phyloP scores from a whole-genome alignment of 106 monocot species.

The Cymbidium sinense region DNA sequence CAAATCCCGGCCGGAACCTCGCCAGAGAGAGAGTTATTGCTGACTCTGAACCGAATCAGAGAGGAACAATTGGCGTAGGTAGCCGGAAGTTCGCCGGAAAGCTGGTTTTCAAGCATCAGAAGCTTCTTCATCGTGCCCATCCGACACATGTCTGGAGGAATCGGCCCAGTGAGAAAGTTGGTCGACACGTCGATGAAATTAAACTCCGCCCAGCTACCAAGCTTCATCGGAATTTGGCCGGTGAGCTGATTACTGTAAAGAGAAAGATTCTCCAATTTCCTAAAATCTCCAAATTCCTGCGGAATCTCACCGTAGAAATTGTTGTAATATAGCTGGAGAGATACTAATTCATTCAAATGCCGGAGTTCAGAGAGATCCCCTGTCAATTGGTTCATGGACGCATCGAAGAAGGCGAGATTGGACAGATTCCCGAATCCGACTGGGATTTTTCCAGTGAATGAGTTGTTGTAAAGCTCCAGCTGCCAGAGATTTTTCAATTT shows the following conservation, averaged over 20 bases:
- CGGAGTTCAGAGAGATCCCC: slow-evolving; percentile 67
- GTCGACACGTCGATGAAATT: slow-evolving; percentile 83
- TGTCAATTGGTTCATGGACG: slow-evolving; percentile 38
- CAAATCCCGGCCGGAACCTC: slow-evolving; percentile 53
- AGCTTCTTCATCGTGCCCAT: slow-evolving; percentile 63
- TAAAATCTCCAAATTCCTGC: slow-evolving; percentile 66
- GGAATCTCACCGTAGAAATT: slow-evolving; percentile 72
- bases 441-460: slow-evolving; percentile 52
- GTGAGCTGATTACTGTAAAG: slow-evolving; percentile 53
- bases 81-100: slow-evolving; percentile 72
- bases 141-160: slow-evolving; percentile 87
- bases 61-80: slow-evolving; percentile 55
- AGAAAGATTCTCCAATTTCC: slow-evolving; percentile 56
- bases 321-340: slow-evolving; percentile 68
- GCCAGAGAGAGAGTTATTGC: slow-evolving; percentile 67
- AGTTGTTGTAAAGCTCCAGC: slow-evolving; percentile 73
- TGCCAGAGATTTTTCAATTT: slow-evolving; percentile 37
- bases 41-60: slow-evolving; percentile 60
- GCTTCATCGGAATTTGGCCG: slow-evolving; percentile 48
- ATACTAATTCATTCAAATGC: slow-evolving; percentile 33
- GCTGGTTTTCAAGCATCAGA: slow-evolving; percentile 66
- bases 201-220: slow-evolving; percentile 77
- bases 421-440: slow-evolving; percentile 47
- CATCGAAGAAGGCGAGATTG: slow-evolving; percentile 53
- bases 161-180: slow-evolving; percentile 57